Conservation (phyloP, 805 yeast genomes). For the Metschnikowia anglica region DNA sequence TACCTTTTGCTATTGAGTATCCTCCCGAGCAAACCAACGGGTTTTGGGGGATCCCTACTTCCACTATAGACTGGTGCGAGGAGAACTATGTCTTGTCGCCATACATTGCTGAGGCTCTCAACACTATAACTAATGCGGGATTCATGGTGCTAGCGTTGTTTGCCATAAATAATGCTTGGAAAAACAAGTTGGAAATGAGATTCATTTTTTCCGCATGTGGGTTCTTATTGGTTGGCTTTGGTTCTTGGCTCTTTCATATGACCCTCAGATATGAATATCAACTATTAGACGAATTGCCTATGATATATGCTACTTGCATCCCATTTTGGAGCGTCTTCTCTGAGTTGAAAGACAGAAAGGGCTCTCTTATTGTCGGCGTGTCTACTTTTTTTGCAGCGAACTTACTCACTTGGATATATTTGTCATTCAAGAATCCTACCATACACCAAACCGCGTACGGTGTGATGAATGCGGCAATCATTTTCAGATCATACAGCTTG, state of each 20-base stretch:
- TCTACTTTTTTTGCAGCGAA: conserved; percentile 54
- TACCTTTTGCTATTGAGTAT: conserved; percentile 53
- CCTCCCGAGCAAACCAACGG: conserved; percentile 58
- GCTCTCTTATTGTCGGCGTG: conserved; percentile 46
- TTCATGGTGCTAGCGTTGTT: conserved; percentile 55
- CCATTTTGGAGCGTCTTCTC: conserved; percentile 85
- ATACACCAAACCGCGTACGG: conserved; percentile 89
- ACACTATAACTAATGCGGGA: conserved; percentile 75
- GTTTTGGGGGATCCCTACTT: conserved; percentile 80
- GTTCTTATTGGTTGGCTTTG: conserved; percentile 86
- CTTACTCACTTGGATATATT: conserved; percentile 66
- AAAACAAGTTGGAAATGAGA: conserved; percentile 63
- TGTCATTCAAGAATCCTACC: conserved; percentile 75
- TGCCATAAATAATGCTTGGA: conserved; percentile 59
- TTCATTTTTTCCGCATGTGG: conserved; percentile 74
- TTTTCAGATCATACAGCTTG: conserved; percentile 55
- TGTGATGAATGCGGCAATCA: conserved; percentile 67
- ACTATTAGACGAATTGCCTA: conserved; percentile 91
- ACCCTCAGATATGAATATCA: conserved; percentile 88
- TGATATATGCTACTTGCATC: conserved; percentile 96
- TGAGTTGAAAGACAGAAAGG: conserved; percentile 46
- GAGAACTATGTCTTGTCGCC: conserved; percentile 88
- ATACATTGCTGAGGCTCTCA: conserved; percentile 87
- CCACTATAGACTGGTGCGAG: conserved; percentile 99
- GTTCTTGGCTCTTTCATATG: conserved; percentile 96